Evolutionary conservation across 31 red algal genomes (phyloP).

Genomic region (Asparagopsis taxiformis): DNA sequence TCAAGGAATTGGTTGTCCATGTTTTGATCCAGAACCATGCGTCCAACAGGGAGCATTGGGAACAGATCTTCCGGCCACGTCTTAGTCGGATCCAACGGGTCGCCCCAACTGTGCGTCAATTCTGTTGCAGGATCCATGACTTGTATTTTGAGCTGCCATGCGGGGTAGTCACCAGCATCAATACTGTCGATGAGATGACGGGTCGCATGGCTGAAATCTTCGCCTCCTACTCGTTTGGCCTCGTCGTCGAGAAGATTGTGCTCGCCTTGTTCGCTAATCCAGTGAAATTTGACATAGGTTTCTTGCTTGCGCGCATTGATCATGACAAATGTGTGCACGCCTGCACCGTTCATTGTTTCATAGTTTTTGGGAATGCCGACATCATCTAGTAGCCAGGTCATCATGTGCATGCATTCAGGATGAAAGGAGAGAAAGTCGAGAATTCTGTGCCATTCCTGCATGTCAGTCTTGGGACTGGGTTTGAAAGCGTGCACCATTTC

Average conservation of each 20-base stretch:
- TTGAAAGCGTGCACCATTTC: constrained; percentile 99
- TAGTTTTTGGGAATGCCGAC: constrained; percentile 92
- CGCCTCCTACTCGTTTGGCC: constrained; percentile 63
- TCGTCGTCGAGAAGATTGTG: constrained; percentile 92
- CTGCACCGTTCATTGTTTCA: constrained; percentile 83
- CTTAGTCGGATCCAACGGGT: constrained; percentile 93
- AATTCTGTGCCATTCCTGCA: constrained; percentile 90
- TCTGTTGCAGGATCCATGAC: constrained; percentile 75
- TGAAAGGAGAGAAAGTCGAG: constrained; percentile 93
- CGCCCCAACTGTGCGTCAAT: constrained; percentile 65
- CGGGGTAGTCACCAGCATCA: constrained; percentile 82
- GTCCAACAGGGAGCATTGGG: constrained; percentile 81
- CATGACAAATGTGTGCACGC: constrained; percentile 92
- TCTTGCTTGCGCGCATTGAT: constrained; percentile 68
- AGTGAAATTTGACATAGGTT: constrained; percentile 98
- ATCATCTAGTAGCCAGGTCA: constrained; percentile 90
- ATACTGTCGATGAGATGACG: constrained; percentile 92
- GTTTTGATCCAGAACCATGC: constrained; percentile 90
- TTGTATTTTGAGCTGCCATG: constrained; percentile 90
- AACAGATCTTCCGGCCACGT: constrained; percentile 95
- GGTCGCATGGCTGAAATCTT: constrained; percentile 96
- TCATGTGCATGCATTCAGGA: constrained; percentile 91
- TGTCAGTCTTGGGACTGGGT: constrained; percentile 86
- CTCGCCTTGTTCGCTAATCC: constrained; percentile 80
- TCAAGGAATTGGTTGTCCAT: constrained; percentile 95